Evolutionary conservation across 306 rosid genomes (phyloP), one percentile per base, ranked within the genome.

Genomic region (Arachis stenosperma): DNA sequence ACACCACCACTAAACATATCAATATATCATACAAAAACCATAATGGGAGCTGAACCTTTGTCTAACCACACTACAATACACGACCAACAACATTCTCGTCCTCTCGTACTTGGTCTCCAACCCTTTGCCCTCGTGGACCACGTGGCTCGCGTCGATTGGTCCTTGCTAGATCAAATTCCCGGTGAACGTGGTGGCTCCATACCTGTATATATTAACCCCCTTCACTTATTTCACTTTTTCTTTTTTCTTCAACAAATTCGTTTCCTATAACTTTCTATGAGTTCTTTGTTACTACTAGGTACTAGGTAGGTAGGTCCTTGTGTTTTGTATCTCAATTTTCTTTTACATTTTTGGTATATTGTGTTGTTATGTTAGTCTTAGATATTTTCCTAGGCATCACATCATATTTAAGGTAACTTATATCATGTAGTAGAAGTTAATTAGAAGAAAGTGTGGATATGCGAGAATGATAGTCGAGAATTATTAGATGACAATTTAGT

Each of bases 111-210:
- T 2, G 98, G 98, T 0, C 88, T 92, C 10, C 89, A 90, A 61
- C 88, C 94, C 0, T 79, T 90, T 1, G 92, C 94, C n/a, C 88
- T 92, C 12, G 62, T 88, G 30, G 98, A 90, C 81, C 92, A 90
- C 68, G 86, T 90, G 69, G 89, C 94, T 43, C 86, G 82, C 50
- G 90, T 92, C 5, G 85, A 85, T 69, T 50, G 75, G 67, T 81
- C 92, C 70, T 64, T 88, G 78, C 92, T 92, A 56, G 70, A 85
- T 60, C 89, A 84, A 73, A 85, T 90, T 60, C 85, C 90, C 47
- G 96, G 96, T 65, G 90, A 92, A 57, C 93, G 86, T 15, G 98
- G 98, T 62, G 98, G 96, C 80, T 92, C 98, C 73, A 64, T 79
- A 22, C 90, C 98, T 54, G 98, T 92, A 83, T 48, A 22, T 47